These are phyloP conservation scores for Candida cerambycidarum DNA, from an alignment of 805 yeast species.

Conservation along the genomic window DNA sequence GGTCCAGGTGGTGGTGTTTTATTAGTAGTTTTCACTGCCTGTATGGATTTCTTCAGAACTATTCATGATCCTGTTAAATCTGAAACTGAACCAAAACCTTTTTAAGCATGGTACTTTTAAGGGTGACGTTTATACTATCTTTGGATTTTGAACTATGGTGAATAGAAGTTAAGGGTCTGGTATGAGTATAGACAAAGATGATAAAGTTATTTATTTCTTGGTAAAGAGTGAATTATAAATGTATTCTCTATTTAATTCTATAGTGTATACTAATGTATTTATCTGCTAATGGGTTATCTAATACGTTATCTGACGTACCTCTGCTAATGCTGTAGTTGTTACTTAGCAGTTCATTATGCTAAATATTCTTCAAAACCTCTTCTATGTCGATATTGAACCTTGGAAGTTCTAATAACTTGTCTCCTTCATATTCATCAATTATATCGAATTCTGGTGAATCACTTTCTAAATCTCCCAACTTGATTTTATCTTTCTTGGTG, in stretches of 20 bases:
- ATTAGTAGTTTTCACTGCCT: constrained; percentile 91
- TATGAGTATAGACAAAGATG: no score
- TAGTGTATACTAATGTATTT: constrained; percentile 1
- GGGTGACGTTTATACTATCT: no score
- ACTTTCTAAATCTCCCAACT: constrained; percentile 24
- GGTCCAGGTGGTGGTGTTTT: constrained; percentile 99
- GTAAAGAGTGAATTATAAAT: neutral
- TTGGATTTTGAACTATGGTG: no score
- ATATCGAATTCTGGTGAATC: constrained; percentile 26
- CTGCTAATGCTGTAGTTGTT: no score
- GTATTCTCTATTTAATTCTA: constrained; percentile 3
- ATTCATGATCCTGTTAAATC: constrained; percentile 27
- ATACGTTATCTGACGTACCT: no score
- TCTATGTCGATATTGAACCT: constrained; percentile 9
- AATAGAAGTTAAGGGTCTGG: no score
- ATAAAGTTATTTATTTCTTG: neutral
- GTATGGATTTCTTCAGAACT: constrained; percentile 91
- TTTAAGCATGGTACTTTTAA: no score
- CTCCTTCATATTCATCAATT: constrained; percentile 10
- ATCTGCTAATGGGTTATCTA: no score
- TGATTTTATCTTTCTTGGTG: constrained; percentile 16
- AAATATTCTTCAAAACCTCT: constrained; percentile 9
- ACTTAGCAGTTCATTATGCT: no score
- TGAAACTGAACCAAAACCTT: constrained; percentile 3
- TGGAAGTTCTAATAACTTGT: constrained; percentile 4